Base-by-base conservation (phyloP, 371 early-diverging fungal species). In the Mortierella sp. region DNA sequence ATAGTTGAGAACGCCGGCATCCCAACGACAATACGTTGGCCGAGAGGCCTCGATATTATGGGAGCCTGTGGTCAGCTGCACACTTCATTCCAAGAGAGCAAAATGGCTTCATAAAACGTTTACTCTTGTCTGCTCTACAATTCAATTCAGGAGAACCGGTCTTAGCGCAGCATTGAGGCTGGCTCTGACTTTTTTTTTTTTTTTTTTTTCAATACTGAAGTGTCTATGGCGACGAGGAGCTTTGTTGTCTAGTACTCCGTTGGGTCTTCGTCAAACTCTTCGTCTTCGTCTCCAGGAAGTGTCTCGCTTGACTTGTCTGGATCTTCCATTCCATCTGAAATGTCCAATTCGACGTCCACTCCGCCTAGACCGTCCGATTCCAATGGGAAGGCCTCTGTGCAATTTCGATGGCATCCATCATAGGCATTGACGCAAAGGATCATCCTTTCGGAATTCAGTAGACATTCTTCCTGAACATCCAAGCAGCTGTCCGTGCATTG, bases 31-130 rank as follows among this genome's bases (percentile, higher is more conserved):
- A 81, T 89, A 23, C 82, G 91, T 18, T 77, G 77, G 76, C 86
- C 90, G 11, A 71, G 88, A 66, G 91, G 91, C 14, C 81, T 84
- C 81, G 93, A 92, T 83, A 90, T 93, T 18, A 82, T 93, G 83
- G 93, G 92, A 2, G 92, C 93, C 7, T 93, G 93, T 65, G 93
- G 92, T 0, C 93, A 93, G 65, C 70, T 93, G 21, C 58, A 60
- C 19, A 70, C 75, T 5, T 37, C 37, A 37, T 37, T 37, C 37
- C 37, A 9, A 5, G 37, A 37, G 53, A 53, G 53, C 37, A 37
- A 37, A 9, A 37, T 37, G 9, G 37, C 9, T 37, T 37, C 3
- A 37, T 37, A 37, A 37, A 37, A 37, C 37, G 3, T 37, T 3
- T 37, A 37, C 9, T 37, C 9, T 37, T 9, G 3, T 37, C 37